Evolutionary conservation across 2,329 filamentous ascomycete species (phyloP).

Genomic region (Talaromyces verruculosus): DNA sequence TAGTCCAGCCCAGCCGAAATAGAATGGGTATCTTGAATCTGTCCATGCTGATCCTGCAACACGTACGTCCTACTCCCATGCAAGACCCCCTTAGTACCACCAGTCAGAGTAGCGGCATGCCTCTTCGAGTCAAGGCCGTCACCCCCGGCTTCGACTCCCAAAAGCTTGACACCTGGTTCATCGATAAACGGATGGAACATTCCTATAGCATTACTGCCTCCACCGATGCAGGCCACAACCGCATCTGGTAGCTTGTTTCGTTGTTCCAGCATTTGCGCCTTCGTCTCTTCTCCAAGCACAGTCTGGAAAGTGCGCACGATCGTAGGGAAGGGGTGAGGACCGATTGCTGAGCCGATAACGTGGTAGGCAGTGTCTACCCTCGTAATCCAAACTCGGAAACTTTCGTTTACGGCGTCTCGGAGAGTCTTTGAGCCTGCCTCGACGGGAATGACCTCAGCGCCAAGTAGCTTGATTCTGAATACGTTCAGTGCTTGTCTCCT

Average conservation of each 20-base stretch:
- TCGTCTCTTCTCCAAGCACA: slow-evolving; percentile 16
- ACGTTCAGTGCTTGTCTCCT: neutral
- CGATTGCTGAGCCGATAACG: slow-evolving; percentile 87
- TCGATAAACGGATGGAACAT: slow-evolving; percentile 18
- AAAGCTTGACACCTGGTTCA: slow-evolving; percentile 2
- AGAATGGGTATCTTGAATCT: slow-evolving; percentile 16
- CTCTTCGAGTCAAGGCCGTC: neutral
- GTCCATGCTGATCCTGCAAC: slow-evolving; percentile 13
- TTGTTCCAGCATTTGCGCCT: slow-evolving; percentile 23
- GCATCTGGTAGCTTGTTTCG: slow-evolving; percentile 26
- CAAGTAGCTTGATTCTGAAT: neutral
- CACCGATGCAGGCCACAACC: slow-evolving; percentile 28
- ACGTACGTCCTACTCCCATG: slow-evolving; percentile 11
- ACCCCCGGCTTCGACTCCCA: neutral
- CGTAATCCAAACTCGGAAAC: neutral
- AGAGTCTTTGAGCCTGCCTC: neutral
- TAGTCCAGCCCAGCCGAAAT: slow-evolving; percentile 30
- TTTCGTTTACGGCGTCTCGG: neutral
- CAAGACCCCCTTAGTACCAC: slow-evolving; percentile 6
- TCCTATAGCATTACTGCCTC: slow-evolving; percentile 27
- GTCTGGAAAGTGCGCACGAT: slow-evolving; percentile 16
- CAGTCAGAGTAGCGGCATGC: slow-evolving; percentile 14
- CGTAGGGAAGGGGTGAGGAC: slow-evolving; percentile 66
- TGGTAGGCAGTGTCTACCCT: slow-evolving; percentile 37
- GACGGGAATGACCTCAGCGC: too few relatives aligned